These are phyloP conservation scores for Beauveria sp. DNA, from an alignment of 2,329 filamentous ascomycete species.

Conservation along the genomic window DNA sequence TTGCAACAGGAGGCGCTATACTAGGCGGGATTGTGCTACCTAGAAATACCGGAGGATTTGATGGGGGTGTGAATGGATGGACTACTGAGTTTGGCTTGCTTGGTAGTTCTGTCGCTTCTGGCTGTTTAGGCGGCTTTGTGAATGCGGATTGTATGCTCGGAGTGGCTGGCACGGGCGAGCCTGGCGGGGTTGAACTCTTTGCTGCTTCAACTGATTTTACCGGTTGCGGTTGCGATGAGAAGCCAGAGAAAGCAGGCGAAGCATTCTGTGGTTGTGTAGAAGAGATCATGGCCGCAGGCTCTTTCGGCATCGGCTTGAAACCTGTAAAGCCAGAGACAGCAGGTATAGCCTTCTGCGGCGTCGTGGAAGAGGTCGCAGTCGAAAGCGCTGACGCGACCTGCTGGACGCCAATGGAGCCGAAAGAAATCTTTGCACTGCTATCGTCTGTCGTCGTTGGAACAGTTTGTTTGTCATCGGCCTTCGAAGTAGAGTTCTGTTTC, in stretches of 20 bases:
- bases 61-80: not conserved
- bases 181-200: constrained; percentile 4
- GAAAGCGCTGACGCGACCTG: not conserved
- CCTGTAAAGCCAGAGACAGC: not conserved
- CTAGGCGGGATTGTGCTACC: not conserved
- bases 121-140: not conserved
- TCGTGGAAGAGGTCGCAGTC: not conserved
- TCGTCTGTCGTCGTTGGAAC: not conserved
- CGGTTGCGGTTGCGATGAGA: not conserved
- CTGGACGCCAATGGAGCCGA: not conserved
- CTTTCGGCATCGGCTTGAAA: not conserved
- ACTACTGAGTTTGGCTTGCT: not conserved
- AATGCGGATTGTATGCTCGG: constrained; percentile 11
- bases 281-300: not conserved
- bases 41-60: not conserved
- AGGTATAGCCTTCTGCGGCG: not conserved
- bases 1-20: not conserved
- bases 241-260: not conserved
- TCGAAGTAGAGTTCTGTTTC: not conserved
- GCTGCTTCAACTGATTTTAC: not conserved
- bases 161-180: constrained; percentile 10
- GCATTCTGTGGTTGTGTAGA: not conserved
- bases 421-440: not conserved
- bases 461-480: not conserved
- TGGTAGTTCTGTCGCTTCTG: not conserved